Evolutionary conservation across 805 yeast genomes (phyloP).

Genomic region (Groenewaldozyma tartarivorans): DNA sequence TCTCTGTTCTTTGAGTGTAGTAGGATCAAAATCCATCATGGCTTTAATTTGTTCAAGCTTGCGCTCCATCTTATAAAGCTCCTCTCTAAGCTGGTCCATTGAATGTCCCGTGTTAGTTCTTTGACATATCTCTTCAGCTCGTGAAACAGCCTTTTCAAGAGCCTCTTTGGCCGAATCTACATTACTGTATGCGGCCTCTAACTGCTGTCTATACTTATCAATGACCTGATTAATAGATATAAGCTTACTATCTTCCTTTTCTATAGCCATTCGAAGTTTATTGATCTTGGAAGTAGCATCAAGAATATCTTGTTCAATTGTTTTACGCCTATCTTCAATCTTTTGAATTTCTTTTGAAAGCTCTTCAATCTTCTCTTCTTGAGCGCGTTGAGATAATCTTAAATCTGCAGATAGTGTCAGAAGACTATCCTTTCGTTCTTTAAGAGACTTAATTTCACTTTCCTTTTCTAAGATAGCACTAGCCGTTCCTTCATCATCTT

Average conservation of each 20-base stretch:
- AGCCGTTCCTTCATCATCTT: constrained; percentile 3
- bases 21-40: not conserved
- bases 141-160: no score
- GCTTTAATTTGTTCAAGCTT: not conserved
- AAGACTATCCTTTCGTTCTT: no score
- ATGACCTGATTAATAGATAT: no score
- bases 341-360: constrained; percentile 2
- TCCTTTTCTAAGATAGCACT: not conserved
- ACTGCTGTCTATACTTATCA: no score
- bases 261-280: not conserved
- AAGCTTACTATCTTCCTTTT: constrained; percentile 1
- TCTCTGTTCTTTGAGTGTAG: not conserved
- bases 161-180: no score
- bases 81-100: no score
- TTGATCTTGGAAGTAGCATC: not conserved
- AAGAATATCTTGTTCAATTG: not conserved
- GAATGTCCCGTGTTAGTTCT: no score
- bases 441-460: no score
- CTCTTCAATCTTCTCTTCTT: constrained; percentile 1
- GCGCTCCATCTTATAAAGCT: not conserved
- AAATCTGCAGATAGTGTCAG: no score
- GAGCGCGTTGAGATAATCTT: no score
- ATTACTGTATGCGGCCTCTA: no score
- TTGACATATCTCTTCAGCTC: no score
- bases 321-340: not conserved